Conservation (phyloP, 2,329 filamentous ascomycete species). For the Penicillium sp. region DNA sequence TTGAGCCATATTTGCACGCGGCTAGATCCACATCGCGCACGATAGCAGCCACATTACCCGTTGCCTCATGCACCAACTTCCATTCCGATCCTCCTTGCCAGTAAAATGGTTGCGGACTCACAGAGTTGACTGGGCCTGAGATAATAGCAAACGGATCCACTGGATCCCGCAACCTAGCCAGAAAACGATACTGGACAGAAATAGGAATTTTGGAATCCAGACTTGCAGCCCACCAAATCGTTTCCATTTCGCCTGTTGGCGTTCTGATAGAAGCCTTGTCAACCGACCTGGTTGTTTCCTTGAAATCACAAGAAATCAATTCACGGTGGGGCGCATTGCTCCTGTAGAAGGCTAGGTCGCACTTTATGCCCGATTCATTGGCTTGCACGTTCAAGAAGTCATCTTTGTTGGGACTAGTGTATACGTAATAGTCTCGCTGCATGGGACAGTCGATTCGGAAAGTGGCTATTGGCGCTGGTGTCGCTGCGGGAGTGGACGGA, state of each 20-base stretch:
- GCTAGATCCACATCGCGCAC: neutral
- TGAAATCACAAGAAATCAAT: neutral
- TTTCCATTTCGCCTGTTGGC: neutral
- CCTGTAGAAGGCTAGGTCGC: neutral
- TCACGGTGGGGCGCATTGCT: neutral
- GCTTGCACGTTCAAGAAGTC: neutral
- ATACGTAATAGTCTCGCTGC: neutral
- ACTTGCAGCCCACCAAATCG: neutral
- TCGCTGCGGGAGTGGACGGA: neutral
- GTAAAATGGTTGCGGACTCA: neutral
- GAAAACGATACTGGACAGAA: neutral
- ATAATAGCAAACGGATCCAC: neutral
- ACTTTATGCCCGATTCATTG: neutral
- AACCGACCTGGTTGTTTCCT: neutral
- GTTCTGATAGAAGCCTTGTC: neutral
- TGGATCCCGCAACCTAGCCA: neutral
- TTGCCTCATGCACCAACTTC: neutral
- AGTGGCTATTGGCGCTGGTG: neutral
- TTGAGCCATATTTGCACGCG: neutral
- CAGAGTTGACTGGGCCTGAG: neutral
- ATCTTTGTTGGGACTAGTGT: neutral
- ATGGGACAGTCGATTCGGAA: neutral
- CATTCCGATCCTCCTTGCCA: neutral
- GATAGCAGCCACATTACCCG: neutral
- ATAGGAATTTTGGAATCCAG: neutral